These are phyloP conservation scores for Choiromyces venosus DNA, from an alignment of 495 filamentous ascomycete genomes.

Conservation along the genomic window DNA sequence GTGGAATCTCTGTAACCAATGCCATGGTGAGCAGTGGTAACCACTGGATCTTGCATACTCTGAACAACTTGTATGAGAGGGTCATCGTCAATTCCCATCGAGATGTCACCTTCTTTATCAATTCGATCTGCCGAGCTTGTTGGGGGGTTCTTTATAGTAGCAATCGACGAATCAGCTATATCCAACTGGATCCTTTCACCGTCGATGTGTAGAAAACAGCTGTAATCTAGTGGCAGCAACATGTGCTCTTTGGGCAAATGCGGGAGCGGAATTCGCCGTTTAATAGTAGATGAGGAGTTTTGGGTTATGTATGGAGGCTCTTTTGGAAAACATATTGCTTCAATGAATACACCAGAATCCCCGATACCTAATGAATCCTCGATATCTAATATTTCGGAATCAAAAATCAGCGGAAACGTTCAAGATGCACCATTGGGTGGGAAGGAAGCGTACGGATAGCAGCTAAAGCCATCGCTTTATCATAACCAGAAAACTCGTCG, in stretches of 20 bases:
- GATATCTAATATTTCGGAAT: not conserved
- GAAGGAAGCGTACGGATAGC: not conserved
- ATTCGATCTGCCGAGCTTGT: not conserved
- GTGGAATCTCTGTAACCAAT: slow-evolving; percentile 13
- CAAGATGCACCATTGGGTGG: not conserved
- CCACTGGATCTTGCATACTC: slow-evolving; percentile 5
- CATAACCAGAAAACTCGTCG: not conserved
- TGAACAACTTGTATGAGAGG: slow-evolving; percentile 26
- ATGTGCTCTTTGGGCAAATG: slow-evolving; percentile 17
- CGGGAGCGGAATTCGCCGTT: slow-evolving; percentile 15
- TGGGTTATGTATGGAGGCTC: not conserved
- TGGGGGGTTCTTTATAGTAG: not conserved
- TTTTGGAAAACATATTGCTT: not conserved
- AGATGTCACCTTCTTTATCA: not conserved
- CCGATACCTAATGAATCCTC: not conserved
- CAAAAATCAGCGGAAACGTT: not conserved
- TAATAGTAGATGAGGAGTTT: not conserved
- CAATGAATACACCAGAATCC: not conserved
- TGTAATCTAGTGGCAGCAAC: slow-evolving; percentile 21
- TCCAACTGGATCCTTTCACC: slow-evolving; percentile 16
- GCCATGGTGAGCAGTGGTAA: not conserved
- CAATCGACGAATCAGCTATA: slow-evolving; percentile 10
- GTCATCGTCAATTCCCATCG: slow-evolving; percentile 17
- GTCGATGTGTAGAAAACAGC: slow-evolving; percentile 19
- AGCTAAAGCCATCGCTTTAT: not conserved